Percentiles rank a stretch among this genome's conserved stretches.
Evolutionary conservation across 2,329 filamentous ascomycete species (phyloP).

Genomic region (Escovopsis sp.): DNA sequence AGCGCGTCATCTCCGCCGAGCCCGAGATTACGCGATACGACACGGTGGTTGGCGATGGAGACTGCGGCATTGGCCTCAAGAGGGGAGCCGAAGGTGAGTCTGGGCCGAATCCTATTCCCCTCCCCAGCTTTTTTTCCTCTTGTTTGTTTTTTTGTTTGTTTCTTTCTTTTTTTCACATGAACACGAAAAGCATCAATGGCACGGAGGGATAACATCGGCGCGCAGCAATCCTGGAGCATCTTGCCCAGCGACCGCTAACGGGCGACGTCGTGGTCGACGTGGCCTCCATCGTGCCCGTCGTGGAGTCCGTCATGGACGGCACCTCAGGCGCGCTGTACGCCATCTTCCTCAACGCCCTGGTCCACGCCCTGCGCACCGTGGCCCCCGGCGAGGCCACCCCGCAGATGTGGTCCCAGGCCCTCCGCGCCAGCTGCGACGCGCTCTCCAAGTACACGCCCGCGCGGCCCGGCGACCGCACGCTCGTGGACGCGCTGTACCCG

Average conservation of each 20-base stretch:
- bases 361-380: constrained; percentile 41
- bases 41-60: constrained; percentile 78
- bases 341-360: constrained; percentile 81
- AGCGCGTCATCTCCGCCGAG: constrained; percentile 50
- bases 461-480: constrained; percentile 72
- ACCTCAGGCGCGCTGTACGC: constrained; percentile 50
- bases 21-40: constrained; percentile 60
- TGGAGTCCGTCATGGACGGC: constrained; percentile 46
- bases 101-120: background rate
- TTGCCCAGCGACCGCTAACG: constrained; percentile 28
- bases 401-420: constrained; percentile 44
- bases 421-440: constrained; percentile 55
- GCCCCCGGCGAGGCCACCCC: constrained; percentile 25
- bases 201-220: constrained; percentile 8
- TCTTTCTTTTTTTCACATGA: background rate
- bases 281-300: constrained; percentile 35
- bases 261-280: constrained; percentile 41
- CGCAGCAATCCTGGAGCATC: constrained; percentile 37
- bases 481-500: constrained; percentile 79
- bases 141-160: no score
- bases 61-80: constrained; percentile 77
- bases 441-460: constrained; percentile 80
- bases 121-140: no score
- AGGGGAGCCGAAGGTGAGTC: constrained; percentile 62
- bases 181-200: background rate